phyloP scores from a whole-genome alignment of 2,329 filamentous ascomycete species.

The Coniochaeta prunicola region DNA sequence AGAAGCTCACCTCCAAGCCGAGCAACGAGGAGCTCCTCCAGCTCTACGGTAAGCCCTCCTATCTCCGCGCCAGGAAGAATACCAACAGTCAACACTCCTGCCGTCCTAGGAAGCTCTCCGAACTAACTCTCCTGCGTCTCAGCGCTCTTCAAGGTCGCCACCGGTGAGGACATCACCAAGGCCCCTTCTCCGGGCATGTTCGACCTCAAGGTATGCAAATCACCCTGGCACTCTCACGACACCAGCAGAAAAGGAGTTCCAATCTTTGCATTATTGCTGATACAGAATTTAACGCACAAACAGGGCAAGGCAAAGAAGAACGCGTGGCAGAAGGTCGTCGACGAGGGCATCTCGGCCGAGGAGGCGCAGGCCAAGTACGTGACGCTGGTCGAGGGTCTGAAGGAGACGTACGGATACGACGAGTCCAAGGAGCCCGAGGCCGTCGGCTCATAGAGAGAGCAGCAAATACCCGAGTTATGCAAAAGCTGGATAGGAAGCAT shows the following conservation, averaged over 20 bases:
- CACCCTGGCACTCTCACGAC: not conserved
- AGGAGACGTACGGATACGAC: constrained; percentile 62
- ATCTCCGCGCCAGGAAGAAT: not conserved
- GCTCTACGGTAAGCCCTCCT: constrained; percentile 43
- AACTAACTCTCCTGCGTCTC: not conserved
- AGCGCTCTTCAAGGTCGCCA: constrained; percentile 54
- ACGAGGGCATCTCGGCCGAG: constrained; percentile 54
- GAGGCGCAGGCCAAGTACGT: constrained; percentile 74
- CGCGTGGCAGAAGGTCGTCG: constrained; percentile 66
- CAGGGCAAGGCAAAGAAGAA: constrained; percentile 75
- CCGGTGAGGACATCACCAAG: constrained; percentile 46
- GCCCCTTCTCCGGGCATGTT: constrained; percentile 61
- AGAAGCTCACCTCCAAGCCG: constrained; percentile 61
- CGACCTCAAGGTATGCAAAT: constrained; percentile 53
- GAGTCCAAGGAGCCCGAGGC: constrained; percentile 55
- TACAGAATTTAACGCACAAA: no score
- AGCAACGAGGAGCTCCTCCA: constrained; percentile 57
- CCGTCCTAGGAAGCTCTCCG: no score
- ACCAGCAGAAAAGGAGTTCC: no score
- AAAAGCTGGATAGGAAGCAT: not conserved
- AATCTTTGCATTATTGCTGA: no score
- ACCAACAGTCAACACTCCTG: not conserved
- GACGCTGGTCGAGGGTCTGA: constrained; percentile 62
- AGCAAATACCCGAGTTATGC: not conserved
- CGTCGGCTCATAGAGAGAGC: constrained; percentile 26